Base-by-base conservation (phyloP, 768 basidiomycete species). In the Glaciozyma antarctica region DNA sequence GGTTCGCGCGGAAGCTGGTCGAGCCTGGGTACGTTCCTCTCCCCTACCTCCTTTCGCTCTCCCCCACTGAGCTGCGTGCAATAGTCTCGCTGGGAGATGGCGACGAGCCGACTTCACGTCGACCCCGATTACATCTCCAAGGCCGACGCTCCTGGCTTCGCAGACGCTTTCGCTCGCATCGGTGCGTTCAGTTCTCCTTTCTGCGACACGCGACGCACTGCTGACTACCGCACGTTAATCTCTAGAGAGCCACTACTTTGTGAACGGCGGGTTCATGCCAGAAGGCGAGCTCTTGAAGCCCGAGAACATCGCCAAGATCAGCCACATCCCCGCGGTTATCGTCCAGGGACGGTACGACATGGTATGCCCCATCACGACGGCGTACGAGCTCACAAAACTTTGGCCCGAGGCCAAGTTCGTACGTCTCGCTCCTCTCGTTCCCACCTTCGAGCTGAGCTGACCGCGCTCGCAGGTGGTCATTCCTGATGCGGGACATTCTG, bases 151-250 rank as follows among this genome's bases (percentile, higher is more conserved):
- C 59, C 52, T 52, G 63, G 58, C 30, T 68, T 63, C n/a, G 61
- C 41, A 60, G 91, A 88, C 62, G 86, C 90, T 0, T 92, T 91
- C 75, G 88, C 90, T 24, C 79, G 85, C 45, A 90, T 93, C 54
- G 90, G 91, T 69, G 5, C 54, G 67, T 49, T 24, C 32, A 32
- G 13, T 44, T 28, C 43, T n/a, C 21, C 24, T 8, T 32, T 3
- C 30, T 19, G 3, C 58, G 66, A 28, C 54, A n/a, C 58, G 24
- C 47, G 59, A 30, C 52, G 55, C 15, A 54, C 62, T 24, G 26
- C 48, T 21, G 64, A 67, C 38, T 44, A 26, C 0, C 22, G 21
- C 38, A 48, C 19, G 28, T 38, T 26, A 38, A 22, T 34, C 1
- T 74, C 73, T 61, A 58, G 62, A 76, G 78, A 90, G 90, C 73